Base-by-base conservation (phyloP, 2,329 filamentous ascomycete genomes). In the Pyricularia sp. region DNA sequence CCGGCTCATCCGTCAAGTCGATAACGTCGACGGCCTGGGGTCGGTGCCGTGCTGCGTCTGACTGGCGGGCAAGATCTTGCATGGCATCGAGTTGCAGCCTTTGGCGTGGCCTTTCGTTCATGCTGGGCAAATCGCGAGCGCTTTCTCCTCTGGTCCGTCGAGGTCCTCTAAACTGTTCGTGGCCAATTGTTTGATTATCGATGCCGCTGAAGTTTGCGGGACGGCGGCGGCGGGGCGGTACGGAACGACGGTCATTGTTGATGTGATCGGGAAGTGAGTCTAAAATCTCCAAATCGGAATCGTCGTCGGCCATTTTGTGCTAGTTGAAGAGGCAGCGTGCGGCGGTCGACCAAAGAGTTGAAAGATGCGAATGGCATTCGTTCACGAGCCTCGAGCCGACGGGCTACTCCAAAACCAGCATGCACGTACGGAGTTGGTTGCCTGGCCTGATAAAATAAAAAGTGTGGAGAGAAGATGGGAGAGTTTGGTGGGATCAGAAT, bases 1-100 rank as follows among this genome's bases (percentile, higher is more conserved):
- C 80, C 0, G 80, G 79, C 67, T 82, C 81, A 10, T 74, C 75
- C 0, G 81, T 83, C 62, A 84, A 71, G 65, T 83, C 81, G 59
- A 83, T 83, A 16, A 82, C 72, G 13, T 49, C 61, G 24, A 19
- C 22, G 22, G 35, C 69, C 55, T 57, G 53, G 8, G 53, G 53
- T 22, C 53, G 53, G 10, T 57, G 9, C 4, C 10, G 53, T 26
- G 53, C 53, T 22, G 53, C 53, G 8, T 26, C 53, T 16, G 22
- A 28, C 26, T 26, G 55, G 26, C 24, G 24, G 13, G 3, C 3
- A 26, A 30, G 28, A 26, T 24, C 12, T 28, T 59, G 55, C 22
- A 59, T 59, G n/a, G 22, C 55, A 26, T 26, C 55, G 9, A 6
- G 55, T 16, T 59, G 22, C 55, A 59, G 26, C 26, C 55, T 59